phyloP scores from a whole-genome alignment of 2,329 filamentous ascomycete genomes.

The Colletotrichum euphorbiae region DNA sequence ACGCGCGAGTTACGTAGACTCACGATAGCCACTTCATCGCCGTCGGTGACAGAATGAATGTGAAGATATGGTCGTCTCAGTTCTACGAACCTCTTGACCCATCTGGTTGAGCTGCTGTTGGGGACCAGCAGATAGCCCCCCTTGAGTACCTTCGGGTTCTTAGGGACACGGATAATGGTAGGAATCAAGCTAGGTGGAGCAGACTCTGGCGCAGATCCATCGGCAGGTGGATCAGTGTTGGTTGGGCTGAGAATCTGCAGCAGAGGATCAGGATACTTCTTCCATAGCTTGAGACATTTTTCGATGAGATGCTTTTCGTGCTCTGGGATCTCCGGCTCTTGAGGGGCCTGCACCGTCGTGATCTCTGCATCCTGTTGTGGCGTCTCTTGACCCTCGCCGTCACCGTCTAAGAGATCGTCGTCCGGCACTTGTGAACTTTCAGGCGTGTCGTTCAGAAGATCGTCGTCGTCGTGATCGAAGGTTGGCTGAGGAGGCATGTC shows the following conservation, averaged over 20 bases:
- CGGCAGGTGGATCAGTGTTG: slow-evolving; percentile 76
- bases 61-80: slow-evolving; percentile 92
- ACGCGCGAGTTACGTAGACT: slow-evolving; percentile 91
- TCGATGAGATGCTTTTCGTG: slow-evolving; percentile 60
- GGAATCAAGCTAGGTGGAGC: slow-evolving; percentile 76
- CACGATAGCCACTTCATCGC: slow-evolving; percentile 90
- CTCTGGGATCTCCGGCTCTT: slow-evolving; percentile 55
- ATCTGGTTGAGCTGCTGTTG: slow-evolving; percentile 82
- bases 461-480: slow-evolving; percentile 64
- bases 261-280: slow-evolving; percentile 67
- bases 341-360: slow-evolving; percentile 40
- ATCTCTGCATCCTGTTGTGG: slow-evolving; percentile 43
- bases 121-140: slow-evolving; percentile 89
- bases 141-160: slow-evolving; percentile 85
- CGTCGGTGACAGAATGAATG: slow-evolving; percentile 84
- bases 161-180: slow-evolving; percentile 80
- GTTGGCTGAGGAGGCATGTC: slow-evolving; percentile 52
- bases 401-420: slow-evolving; percentile 45
- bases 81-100: slow-evolving; percentile 94
- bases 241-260: slow-evolving; percentile 66
- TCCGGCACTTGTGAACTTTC: slow-evolving; percentile 61
- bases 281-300: slow-evolving; percentile 75
- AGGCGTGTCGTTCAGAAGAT: slow-evolving; percentile 68
- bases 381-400: slow-evolving; percentile 42
- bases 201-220: slow-evolving; percentile 65